Percentiles rank a stretch among this genome's conserved stretches.
These are phyloP conservation scores for Peronospora destructor DNA, from an alignment of 352 stramenopile genomes.

Conservation along the genomic window DNA sequence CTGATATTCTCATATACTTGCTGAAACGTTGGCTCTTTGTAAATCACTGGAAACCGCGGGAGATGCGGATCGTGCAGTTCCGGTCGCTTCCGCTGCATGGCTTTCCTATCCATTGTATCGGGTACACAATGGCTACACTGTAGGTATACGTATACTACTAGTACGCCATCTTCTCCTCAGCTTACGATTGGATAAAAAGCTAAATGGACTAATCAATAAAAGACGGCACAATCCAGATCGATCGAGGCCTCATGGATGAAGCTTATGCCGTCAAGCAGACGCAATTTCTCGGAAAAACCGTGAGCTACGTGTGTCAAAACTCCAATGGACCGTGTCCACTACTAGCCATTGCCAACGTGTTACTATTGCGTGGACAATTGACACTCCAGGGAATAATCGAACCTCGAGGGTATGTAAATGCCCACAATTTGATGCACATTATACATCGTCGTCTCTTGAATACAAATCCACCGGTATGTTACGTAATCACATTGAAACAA, in stretches of 20 bases:
- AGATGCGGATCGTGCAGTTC: slow-evolving; percentile 52
- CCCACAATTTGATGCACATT: slow-evolving; percentile 87
- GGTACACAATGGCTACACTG: background rate
- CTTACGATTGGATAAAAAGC: too few species aligned
- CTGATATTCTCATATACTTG: slow-evolving; percentile 58
- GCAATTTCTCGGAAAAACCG: slow-evolving; percentile 67
- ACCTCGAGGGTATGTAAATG: slow-evolving; percentile 65
- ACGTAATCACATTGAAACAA: background rate
- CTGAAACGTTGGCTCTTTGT: slow-evolving; percentile 46
- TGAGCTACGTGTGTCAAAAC: slow-evolving; percentile 94
- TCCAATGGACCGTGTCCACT: slow-evolving; percentile 97
- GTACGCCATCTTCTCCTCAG: too few species aligned
- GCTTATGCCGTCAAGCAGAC: slow-evolving; percentile 76
- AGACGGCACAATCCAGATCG: too few species aligned
- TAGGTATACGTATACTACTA: too few species aligned
- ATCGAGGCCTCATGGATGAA: slow-evolving; percentile 33
- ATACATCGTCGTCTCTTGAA: slow-evolving; percentile 85
- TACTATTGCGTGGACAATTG: slow-evolving; percentile 90
- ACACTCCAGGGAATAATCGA: slow-evolving; percentile 54
- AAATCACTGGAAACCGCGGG: slow-evolving; percentile 65
- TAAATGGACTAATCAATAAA: too few species aligned
- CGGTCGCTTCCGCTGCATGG: slow-evolving; percentile 33
- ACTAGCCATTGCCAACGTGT: slow-evolving; percentile 92
- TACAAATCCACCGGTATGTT: slow-evolving; percentile 60
- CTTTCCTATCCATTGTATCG: slow-evolving; percentile 10